Base-by-base conservation (phyloP, 306 rosid genomes). In the Glycine tomentella region DNA sequence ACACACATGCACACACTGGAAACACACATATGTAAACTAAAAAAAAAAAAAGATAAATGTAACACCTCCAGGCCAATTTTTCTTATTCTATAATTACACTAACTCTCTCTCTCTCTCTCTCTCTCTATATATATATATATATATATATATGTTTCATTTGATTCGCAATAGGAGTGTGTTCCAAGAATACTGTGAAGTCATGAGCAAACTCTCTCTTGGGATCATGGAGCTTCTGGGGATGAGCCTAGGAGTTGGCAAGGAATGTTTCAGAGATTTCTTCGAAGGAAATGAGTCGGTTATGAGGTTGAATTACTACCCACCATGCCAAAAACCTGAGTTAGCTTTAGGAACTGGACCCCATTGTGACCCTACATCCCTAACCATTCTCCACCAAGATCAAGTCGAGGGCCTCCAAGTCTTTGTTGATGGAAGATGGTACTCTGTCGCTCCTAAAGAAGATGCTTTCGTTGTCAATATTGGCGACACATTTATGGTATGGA, bases 321-420 rank as follows among this genome's bases (percentile, higher is more conserved):
- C 75, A 20, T 94, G 98, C 80, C 90, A 91, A 79, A 89, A 77
- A 62, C 98, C 97, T 12, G 89, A 91, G 10, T 83, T 81, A 74
- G 86, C 94, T 0, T 89, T 94, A 5, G 97, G 97, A 48, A 94
- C 97, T 13, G 97, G 97, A 3, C 98, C 98, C 72, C 98, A 94
- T 76, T 85, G 90, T 63, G 98, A 94, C 75, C 98, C 97, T 15
- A 92, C 89, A 3, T 91, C 98, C 17, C 81, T 94, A 68, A 92
- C 97, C 52, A 85, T 92, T 64, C 98, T 94, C 82, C 97, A 94
- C 51, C 93, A 94, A 72, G 97, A 94, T 75, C 91, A 87, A 57
- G 93, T 94, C 40, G 87, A 86, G 5, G 97, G 98, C 12, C 97
- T 94, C 34, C 91, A 94, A 74, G 97, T 92, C 56, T 63, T 85